Conservation (phyloP, 2,329 filamentous ascomycete species). For the Dissoconium aciculare region DNA sequence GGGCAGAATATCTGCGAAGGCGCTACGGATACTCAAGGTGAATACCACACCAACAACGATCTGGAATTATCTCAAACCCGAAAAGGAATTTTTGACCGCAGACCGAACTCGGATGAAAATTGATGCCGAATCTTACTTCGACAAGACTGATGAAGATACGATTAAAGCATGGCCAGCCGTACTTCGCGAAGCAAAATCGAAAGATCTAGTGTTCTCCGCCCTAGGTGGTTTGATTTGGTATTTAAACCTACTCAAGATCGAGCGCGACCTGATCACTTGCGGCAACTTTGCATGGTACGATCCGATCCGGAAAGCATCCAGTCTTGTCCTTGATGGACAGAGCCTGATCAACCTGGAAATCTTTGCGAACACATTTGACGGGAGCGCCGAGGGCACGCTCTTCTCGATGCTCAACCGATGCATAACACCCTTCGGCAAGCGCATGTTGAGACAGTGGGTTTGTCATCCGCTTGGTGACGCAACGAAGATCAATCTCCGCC, state of each 20-base stretch:
- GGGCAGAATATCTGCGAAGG: conserved; percentile 63
- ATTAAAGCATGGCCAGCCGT: conserved; percentile 61
- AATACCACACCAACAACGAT: conserved; percentile 85
- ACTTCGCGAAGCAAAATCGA: conserved; percentile 56
- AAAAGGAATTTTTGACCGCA: conserved; percentile 79
- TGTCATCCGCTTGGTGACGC: conserved; percentile 87
- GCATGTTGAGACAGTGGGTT: conserved; percentile 90
- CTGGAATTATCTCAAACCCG: conserved; percentile 84
- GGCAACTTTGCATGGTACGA: conserved; percentile 85
- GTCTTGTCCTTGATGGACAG: conserved; percentile 83
- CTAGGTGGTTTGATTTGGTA: conserved; percentile 83
- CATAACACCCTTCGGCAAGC: conserved; percentile 92
- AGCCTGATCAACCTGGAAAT: conserved; percentile 96
- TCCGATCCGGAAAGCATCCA: conserved; percentile 80
- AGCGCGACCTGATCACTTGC: conserved; percentile 72
- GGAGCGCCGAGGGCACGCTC: conserved; percentile 68
- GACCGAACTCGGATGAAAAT: conserved; percentile 72
- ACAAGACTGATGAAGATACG: conserved; percentile 38
- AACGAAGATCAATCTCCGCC: conserved; percentile 73
- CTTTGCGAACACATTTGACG: conserved; percentile 85
- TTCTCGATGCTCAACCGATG: conserved; percentile 87
- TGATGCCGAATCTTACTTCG: conserved; percentile 64
- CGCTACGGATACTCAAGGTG: conserved; percentile 84
- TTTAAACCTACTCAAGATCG: conserved; percentile 67
- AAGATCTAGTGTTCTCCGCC: conserved; percentile 77